phyloP scores from a whole-genome alignment of 208 protist genomes.

The Trypanosoma melophagium region DNA sequence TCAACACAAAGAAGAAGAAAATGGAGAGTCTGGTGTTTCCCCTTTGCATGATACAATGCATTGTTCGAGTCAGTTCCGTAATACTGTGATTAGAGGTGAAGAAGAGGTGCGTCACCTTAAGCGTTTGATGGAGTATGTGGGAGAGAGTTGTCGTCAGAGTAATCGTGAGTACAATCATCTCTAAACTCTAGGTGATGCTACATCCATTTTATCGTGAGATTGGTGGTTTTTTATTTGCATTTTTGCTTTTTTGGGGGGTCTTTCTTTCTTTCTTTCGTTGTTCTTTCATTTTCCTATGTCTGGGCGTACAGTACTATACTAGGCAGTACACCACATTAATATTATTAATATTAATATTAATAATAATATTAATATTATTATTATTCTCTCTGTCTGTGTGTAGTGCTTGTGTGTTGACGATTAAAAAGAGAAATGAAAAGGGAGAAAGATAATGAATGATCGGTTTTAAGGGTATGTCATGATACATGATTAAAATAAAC shows the following conservation, averaged over 20 bases:
- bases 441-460: no score
- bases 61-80: background rate
- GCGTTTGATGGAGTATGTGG: conserved; percentile 34
- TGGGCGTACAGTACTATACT: no score
- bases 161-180: conserved; percentile 50
- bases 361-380: no score
- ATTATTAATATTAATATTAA: no score
- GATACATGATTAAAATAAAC: no score
- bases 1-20: conserved; percentile 24
- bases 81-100: conserved; percentile 26
- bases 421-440: conserved; percentile 12
- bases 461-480: no score
- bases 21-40: background rate
- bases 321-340: no score
- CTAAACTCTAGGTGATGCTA: conserved; percentile 47
- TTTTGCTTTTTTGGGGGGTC: no score
- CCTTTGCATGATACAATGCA: background rate
- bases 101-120: conserved; percentile 25
- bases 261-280: no score
- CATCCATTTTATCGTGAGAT: conserved; percentile 9
- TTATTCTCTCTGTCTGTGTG: no score
- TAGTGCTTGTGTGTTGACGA: no score
- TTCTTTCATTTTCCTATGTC: no score
- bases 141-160: conserved; percentile 36
- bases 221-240: conserved; percentile 3